Base-by-base conservation (phyloP, 1,284 basidiomycete species). In the Cryptococcus depauperatus region DNA sequence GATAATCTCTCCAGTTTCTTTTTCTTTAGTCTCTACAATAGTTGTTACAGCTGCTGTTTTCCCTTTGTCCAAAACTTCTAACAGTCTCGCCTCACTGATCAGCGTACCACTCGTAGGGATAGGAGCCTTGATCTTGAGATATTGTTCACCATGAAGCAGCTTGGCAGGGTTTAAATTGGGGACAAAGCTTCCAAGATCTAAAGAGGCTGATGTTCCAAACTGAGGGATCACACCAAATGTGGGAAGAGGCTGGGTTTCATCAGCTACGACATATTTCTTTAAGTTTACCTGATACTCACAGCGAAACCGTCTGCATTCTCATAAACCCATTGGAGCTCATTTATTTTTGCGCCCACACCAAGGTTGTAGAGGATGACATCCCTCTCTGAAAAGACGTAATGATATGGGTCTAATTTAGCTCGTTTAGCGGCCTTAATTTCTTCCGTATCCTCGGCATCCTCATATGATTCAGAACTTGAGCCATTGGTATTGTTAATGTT, bases 181-280 rank as follows among this genome's bases (percentile, higher is more conserved):
- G 9, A 68, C 58, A 52, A 98, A 73, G 79, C 83, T 93, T 72
- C 87, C 89, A 35, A 91, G 73, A 14, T 81, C 66, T 5, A 85
- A 48, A 22, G 76, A 73, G 3, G 76, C 74, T 21, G 62, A 61
- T 1, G 85, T 80, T 30, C 73, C 66, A 68, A 97, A 91, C 66
- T 91, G 90, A n/a, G 93, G 92, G 50, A 98, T 79, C 37, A 98
- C 92, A 47, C 90, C 93, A 62, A 95, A 98, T 0, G 92, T 96
- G 1, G 90, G 92, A 33, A 98, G 72, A 0, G 84, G 82, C 48
- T 79, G 70, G 19, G 9, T 6, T 29, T 30, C 29, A 35, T 28
- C 14, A 27, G 38, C 35, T 9, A 19, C n/a, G 13, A 30, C 18
- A 7, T 11, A 5, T 5, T 26, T 41, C 25, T 42, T 25, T 27